Evolutionary conservation across 441 rosid genomes (phyloP).

Genomic region (Corymbia calophylla): DNA sequence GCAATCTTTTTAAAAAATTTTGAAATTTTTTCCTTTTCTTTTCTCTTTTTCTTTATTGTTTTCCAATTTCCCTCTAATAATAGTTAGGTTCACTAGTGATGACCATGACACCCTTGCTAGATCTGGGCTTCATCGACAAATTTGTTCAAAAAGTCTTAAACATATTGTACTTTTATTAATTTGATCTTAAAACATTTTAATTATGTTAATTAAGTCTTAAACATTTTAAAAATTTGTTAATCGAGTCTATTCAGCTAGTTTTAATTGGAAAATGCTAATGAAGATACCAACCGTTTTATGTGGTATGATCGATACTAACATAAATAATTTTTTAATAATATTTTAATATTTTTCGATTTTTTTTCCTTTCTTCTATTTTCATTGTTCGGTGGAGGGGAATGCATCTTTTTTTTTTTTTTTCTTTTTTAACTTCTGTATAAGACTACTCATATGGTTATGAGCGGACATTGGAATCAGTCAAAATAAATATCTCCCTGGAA

Average conservation of each 20-base stretch:
- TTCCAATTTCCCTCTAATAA: rapidly evolving
- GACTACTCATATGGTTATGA: neutral
- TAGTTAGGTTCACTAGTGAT: neutral
- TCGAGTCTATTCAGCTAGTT: no score
- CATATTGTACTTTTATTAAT: no score
- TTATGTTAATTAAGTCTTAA: rapidly evolving
- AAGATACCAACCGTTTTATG: rapidly evolving
- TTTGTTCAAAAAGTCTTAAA: no score
- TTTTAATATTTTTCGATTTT: no score
- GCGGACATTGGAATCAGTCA: neutral
- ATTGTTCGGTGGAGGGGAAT: no score
- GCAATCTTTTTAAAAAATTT: neutral
- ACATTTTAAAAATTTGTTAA: rapidly evolving
- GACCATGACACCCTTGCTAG: neutral
- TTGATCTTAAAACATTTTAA: rapidly evolving
- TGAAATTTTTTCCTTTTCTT: rapidly evolving
- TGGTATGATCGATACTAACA: rapidly evolving
- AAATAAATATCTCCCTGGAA: neutral
- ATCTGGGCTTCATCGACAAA: neutral
- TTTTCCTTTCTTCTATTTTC: no score
- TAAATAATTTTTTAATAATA: no score
- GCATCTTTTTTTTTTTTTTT: neutral
- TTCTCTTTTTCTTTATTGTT: neutral
- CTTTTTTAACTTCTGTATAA: neutral
- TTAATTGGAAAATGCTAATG: rapidly evolving